Conservation (phyloP, 169 alveolate genomes). For the Plasmodium adleri region DNA sequence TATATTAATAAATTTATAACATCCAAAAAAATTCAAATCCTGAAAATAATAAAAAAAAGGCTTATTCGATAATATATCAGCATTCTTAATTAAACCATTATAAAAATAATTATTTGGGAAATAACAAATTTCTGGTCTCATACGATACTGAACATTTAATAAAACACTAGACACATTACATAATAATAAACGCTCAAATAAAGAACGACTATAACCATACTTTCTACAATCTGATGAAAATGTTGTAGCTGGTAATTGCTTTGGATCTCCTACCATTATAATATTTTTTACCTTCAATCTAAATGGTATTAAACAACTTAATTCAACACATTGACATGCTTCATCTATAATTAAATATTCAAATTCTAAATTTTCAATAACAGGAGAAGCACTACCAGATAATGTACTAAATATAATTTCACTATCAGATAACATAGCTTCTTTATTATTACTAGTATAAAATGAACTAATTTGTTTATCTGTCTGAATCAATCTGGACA, state of each 20-base stretch:
- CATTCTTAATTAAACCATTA: slow-evolving; percentile 84
- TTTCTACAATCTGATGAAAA: slow-evolving; percentile 90
- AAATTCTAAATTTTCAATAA: slow-evolving; percentile 84
- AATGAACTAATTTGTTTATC: slow-evolving; percentile 67
- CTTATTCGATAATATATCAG: slow-evolving; percentile 77
- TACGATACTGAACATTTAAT: slow-evolving; percentile 95
- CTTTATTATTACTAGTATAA: slow-evolving; percentile 76
- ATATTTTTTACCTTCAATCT: slow-evolving; percentile 88
- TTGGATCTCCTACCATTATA: slow-evolving; percentile 98
- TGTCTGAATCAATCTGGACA: slow-evolving; percentile 35
- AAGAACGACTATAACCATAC: slow-evolving; percentile 89
- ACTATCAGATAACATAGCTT: slow-evolving; percentile 86
- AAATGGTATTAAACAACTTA: slow-evolving; percentile 82
- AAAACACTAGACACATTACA: slow-evolving; percentile 89
- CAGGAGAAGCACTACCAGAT: slow-evolving; percentile 94
- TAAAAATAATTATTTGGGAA: slow-evolving; percentile 95
- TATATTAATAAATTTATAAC: slow-evolving; percentile 90
- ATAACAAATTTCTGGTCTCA: slow-evolving; percentile 96
- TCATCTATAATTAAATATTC: slow-evolving; percentile 98
- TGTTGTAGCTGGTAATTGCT: slow-evolving; percentile 98
- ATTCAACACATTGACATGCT: slow-evolving; percentile 96
- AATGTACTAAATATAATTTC: slow-evolving; percentile 92
- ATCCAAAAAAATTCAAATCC: slow-evolving; percentile 89
- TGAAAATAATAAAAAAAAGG: slow-evolving; percentile 88
- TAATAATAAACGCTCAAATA: slow-evolving; percentile 93